Evolutionary conservation across 2,329 filamentous ascomycete species (phyloP), one percentile per base, ranked within the genome.

Genomic region (Claviceps pazoutovae): DNA sequence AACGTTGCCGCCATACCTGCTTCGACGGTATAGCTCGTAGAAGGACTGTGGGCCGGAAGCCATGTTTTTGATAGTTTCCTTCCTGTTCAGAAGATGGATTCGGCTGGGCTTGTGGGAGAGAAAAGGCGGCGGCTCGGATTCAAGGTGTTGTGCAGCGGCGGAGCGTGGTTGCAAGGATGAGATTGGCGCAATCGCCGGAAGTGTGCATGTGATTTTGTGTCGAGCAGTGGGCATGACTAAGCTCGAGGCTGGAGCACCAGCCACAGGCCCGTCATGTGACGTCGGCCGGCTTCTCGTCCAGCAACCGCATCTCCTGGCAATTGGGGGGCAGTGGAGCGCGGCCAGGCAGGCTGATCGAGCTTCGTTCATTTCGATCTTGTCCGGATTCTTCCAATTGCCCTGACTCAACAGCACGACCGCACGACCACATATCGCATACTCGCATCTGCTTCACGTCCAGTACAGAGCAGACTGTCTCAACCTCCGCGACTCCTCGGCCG

Each of bases 21-120:
- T 95, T 74, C 90, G 85, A 63, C 93, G 88, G 71, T 98, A 98
- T 65, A 98, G 83, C 80, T 98, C 93, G 71, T 97, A 98, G 74
- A 78, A 83, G 37, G 77, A 77, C 66, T 80, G 76, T 56, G 68
- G 69, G 55, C 67, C 70, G 47, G 72, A 68, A 53, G 77, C 71
- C 70, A 78, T 78, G 30, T 39, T 48, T 64, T 44, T 21, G 2
- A 11, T 46, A 9, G 26, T 8, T 19, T 8, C 13, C 14, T 26
- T 45, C 21, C 26, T 44, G 11, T 11, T 45, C 23, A 16, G 14
- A 13, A 14, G 13, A 11, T 11, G 17, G 19, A 21, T 42, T 13
- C 39, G 13, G n/a, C 8, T 21, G 19, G 39, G 39, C 39, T 42
- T 42, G 3, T 9, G 19, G n/a, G n/a, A 11, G n/a, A 42, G 39